Evolutionary conservation across 805 yeast species (phyloP), one percentile per base, ranked within the genome.

Genomic region (Candida argentea): DNA sequence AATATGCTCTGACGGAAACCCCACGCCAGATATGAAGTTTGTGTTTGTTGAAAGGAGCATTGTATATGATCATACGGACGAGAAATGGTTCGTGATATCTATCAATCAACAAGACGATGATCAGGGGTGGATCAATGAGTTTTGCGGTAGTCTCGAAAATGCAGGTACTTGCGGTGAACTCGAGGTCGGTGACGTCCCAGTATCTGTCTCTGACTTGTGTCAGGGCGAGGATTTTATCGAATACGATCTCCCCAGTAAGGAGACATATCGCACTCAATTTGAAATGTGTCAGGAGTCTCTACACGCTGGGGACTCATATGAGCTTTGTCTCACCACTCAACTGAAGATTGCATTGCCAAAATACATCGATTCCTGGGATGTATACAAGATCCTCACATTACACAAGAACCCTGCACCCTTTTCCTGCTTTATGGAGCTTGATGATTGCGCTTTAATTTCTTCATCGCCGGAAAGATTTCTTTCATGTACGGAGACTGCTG

Each of bases 391-490:
- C 1, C 57, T 91, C 30, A 73, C 83, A 0, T 43, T 54, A 9
- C 49, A 43, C 23, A 68, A 66, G 31, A 91, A 93, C 46, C 97
- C 98, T 3, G 83, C 97, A 0, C 98, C 99, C 2, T 89, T 82
- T 48, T 76, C 95, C 3, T 76, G 91, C 30, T 91, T 58, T 46
- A 61, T 91, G 61, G 65, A 74, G 27, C 81, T 89, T 42, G 66
- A 60, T 2, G 80, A 76, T 35, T 68, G 70, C 16, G 61, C 65
- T 8, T 55, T 91, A 18, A 62, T 89, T 3, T 84, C 95, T 2
- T 79, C 95, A 0, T 89, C 97, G 0, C 99, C 99, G 0, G 99
- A 91, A 50, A 62, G 98, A 37, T 93, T 91, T 44, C 48, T 93
- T 28, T 68, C 77, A 3, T 93, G 97, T 95, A 65, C 47, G 26